Evolutionary conservation across 2,329 filamentous ascomycete genomes (phyloP).

Genomic region (Fusarium pseudocircinatum): DNA sequence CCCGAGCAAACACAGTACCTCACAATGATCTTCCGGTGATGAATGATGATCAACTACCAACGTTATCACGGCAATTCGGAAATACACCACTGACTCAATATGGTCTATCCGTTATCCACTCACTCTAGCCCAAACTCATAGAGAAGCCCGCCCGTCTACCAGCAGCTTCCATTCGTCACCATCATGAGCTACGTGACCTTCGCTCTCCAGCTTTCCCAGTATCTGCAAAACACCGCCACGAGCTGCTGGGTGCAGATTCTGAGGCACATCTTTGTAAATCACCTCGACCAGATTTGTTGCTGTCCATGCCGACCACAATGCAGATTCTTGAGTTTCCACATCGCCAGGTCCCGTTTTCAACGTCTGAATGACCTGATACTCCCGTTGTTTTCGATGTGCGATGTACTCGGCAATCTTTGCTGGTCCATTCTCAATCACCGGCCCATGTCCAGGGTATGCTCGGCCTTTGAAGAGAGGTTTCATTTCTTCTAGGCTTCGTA

Average conservation of each 20-base stretch:
- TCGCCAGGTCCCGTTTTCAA: conserved; percentile 54
- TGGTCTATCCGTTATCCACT: neutral
- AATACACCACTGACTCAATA: neutral
- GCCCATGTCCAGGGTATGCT: conserved; percentile 90
- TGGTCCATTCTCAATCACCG: conserved; percentile 77
- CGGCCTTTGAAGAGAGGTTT: conserved; percentile 68
- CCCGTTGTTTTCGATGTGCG: conserved; percentile 78
- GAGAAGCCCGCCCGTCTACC: conserved; percentile 32
- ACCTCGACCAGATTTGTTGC: conserved; percentile 86
- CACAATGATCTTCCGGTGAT: neutral
- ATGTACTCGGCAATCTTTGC: conserved; percentile 85
- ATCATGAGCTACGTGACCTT: conserved; percentile 69
- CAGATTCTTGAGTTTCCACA: conserved; percentile 40
- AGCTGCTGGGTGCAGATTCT: conserved; percentile 79
- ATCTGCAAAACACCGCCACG: conserved; percentile 81
- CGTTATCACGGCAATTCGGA: neutral
- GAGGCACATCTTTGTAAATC: conserved; percentile 84
- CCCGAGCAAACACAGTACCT: neutral
- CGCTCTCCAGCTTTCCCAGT: conserved; percentile 77
- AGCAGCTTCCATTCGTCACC: conserved; percentile 46
- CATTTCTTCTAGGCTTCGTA: conserved; percentile 77
- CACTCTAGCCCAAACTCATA: conserved; percentile 24
- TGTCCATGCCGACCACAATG: conserved; percentile 61
- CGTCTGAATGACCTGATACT: conserved; percentile 78
- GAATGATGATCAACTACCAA: neutral